Base-by-base conservation (phyloP, 805 yeast genomes). In the Candida chauliodis region DNA sequence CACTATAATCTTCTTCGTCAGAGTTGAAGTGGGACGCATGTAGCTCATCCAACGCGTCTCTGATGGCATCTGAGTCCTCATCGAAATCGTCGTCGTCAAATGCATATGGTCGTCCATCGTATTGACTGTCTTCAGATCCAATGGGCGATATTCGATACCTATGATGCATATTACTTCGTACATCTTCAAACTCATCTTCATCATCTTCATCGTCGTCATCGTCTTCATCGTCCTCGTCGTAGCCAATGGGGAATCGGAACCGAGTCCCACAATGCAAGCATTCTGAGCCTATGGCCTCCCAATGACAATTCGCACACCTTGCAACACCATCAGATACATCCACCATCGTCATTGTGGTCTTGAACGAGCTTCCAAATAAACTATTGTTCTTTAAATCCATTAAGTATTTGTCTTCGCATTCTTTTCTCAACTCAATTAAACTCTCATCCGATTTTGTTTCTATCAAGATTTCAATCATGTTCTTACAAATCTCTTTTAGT, bases 271-370 rank as follows among this genome's bases (percentile, higher is more conserved):
- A 84, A 50, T 84, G 83, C 5, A 76, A 68, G 50, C 93, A 84
- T n/a, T 59, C 65, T 3, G 71, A 60, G 0, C 85, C 88, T 43
- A 76, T 76, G 1, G 83, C 78, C 50, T 84, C 91, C 91, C 91
- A 84, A 50, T 80, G 88, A 54, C 93, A 84, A 40, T 76, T 73
- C 6, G 84, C 76, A 51, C 93, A 84, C 38, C 91, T 59, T 0
- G 84, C 76, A 8, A 84, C 85, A 2, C 89, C 89, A 50, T 84
- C 91, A 20, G 76, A 76, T 20, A 63, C 64, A 49, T 81, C 89
- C 1, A 80, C 63, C 2, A 78, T 56, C 0, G 82, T 79, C 11
- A 68, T 56, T 2, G 78, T 75, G 13, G 69, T 52, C n/a, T 66
- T 13, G 55, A 82, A 81, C 2, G 71, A 52, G 23, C 69, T 71